Evolutionary conservation across 2,329 filamentous ascomycete genomes (phyloP).

Genomic region (Pseudogymnoascus destructans): DNA sequence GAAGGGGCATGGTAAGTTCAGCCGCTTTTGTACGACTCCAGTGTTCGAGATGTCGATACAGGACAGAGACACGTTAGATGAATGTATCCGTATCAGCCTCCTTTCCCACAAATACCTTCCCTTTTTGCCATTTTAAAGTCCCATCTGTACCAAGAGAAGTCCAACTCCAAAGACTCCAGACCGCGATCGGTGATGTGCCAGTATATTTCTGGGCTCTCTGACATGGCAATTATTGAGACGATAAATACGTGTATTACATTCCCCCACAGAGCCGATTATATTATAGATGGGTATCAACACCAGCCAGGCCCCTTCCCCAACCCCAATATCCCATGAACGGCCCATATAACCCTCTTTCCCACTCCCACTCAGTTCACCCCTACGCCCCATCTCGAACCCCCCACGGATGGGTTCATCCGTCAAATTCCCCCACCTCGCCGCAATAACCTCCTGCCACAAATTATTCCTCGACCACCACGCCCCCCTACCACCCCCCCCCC

Average conservation of each 20-base stretch:
- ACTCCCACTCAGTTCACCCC: neutral
- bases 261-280: neutral
- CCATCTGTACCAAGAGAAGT: too few species aligned
- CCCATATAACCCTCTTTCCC: neutral
- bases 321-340: neutral
- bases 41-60: neutral
- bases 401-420: neutral
- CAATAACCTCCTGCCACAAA: neutral
- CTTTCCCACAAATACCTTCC: neutral
- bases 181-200: too few species aligned
- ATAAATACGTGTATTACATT: neutral
- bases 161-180: too few species aligned
- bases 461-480: conserved; percentile 2
- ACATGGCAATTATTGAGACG: neutral
- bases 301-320: neutral
- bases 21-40: neutral
- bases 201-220: too few species aligned
- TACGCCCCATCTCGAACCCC: neutral
- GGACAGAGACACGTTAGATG: neutral
- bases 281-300: neutral
- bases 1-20: neutral
- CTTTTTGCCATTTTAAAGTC: neutral
- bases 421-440: neutral
- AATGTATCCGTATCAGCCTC: neutral
- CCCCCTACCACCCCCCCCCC: neutral